These are phyloP conservation scores for Calocybe gangraenosa DNA, from an alignment of 768 basidiomycete genomes.

Conservation along the genomic window DNA sequence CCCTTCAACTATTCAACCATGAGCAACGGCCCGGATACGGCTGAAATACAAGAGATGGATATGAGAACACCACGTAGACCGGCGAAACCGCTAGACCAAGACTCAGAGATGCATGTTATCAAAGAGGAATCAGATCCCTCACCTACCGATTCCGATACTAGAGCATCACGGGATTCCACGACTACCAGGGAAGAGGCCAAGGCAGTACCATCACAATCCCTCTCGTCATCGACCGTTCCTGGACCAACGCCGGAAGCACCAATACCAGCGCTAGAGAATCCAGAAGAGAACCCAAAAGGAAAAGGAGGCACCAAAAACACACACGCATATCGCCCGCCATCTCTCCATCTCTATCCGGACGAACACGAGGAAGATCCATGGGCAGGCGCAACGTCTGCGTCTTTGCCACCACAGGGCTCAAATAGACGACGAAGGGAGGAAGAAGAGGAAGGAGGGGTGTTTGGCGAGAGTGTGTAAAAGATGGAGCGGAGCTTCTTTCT, in stretches of 20 bases:
- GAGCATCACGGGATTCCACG: not conserved
- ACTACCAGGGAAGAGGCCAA: not conserved
- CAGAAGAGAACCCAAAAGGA: not conserved
- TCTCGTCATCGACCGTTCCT: not conserved
- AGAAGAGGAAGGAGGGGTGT: not conserved
- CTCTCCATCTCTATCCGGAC: not conserved
- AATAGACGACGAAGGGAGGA: not conserved
- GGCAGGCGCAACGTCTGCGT: conserved; percentile 1
- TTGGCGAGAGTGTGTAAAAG: not conserved
- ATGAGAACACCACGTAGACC: too few relatives aligned
- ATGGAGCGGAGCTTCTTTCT: too few relatives aligned
- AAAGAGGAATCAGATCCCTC: too few relatives aligned
- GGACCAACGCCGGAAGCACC: not conserved
- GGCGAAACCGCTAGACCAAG: too few relatives aligned
- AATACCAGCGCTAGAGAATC: not conserved
- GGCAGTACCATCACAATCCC: not conserved
- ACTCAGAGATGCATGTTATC: too few relatives aligned
- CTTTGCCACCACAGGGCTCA: not conserved
- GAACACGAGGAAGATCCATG: conserved; percentile 1
- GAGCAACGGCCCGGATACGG: too few relatives aligned
- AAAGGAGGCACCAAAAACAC: not conserved
- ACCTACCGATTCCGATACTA: too few relatives aligned
- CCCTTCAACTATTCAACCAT: conserved; percentile 1
- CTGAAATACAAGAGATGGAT: too few relatives aligned
- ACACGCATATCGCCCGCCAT: not conserved